Conservation (phyloP, 495 filamentous ascomycete species). For the Penicillium dipodomyicola region DNA sequence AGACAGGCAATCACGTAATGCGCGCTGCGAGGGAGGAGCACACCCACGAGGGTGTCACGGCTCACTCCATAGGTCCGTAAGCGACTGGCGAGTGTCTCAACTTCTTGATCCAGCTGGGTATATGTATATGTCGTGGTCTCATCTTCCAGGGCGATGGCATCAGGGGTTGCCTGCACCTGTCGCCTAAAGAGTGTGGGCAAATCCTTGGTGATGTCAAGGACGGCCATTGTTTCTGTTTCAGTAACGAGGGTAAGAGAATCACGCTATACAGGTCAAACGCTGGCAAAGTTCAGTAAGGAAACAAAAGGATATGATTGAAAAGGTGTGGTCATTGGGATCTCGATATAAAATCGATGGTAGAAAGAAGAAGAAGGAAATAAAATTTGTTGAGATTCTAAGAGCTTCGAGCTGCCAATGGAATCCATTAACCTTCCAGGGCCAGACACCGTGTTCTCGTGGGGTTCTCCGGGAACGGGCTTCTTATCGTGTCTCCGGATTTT, state of each 20-base stretch:
- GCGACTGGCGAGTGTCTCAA: slow-evolving; percentile 50
- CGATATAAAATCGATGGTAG: background rate
- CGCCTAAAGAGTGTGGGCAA: slow-evolving; percentile 57
- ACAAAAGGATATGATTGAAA: background rate
- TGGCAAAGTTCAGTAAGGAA: background rate
- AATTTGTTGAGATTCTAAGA: slow-evolving; percentile 8
- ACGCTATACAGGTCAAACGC: background rate
- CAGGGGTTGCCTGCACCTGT: slow-evolving; percentile 57
- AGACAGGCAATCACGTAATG: slow-evolving; percentile 70
- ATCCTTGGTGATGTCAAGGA: slow-evolving; percentile 62
- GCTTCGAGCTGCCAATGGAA: background rate
- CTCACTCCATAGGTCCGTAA: slow-evolving; percentile 58
- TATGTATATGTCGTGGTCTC: slow-evolving; percentile 56
- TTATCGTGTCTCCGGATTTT: slow-evolving; percentile 1
- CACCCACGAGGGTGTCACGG: slow-evolving; percentile 61
- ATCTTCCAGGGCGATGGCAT: slow-evolving; percentile 62
- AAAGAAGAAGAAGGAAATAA: background rate
- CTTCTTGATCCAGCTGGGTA: slow-evolving; percentile 56
- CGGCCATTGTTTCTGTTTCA: slow-evolving; percentile 35
- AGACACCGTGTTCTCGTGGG: slow-evolving; percentile 1
- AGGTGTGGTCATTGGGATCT: slow-evolving; percentile 1
- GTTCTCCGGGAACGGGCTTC: slow-evolving; percentile 1
- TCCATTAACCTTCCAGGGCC: background rate
- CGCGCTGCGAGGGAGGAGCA: slow-evolving; percentile 63
- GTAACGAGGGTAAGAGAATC: background rate